These are phyloP conservation scores for Coemansia sp. DNA, from an alignment of 192 early-diverging fungal species.

Conservation along the genomic window DNA sequence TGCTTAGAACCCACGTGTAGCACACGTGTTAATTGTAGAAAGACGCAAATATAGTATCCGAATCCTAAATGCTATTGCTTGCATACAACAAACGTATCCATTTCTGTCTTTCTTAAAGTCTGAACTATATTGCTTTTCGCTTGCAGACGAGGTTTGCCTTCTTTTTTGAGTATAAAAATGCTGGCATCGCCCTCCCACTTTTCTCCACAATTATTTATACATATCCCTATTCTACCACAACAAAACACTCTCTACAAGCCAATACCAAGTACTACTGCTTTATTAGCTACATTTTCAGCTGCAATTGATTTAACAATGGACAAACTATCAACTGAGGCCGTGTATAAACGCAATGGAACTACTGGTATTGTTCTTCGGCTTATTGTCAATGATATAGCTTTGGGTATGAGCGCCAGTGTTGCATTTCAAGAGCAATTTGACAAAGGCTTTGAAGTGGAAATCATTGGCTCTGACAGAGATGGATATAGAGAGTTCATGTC, in stretches of 20 bases:
- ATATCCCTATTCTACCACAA: not conserved
- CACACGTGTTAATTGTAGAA: not conserved
- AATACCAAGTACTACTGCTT: too few relatives aligned
- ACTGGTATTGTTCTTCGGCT: not conserved
- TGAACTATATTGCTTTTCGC: not conserved
- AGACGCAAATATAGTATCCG: not conserved
- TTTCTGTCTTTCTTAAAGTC: not conserved
- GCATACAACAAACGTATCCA: not conserved
- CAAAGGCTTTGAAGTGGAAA: not conserved
- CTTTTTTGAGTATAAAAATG: not conserved
- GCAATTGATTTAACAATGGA: not conserved
- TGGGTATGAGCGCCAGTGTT: not conserved
- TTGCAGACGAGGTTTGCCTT: not conserved
- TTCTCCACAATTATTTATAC: not conserved
- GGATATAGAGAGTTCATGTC: not conserved
- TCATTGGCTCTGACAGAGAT: not conserved
- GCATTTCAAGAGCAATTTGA: not conserved
- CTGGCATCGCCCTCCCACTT: not conserved
- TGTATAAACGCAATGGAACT: not conserved
- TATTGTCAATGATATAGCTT: not conserved
- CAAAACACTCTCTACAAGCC: not conserved
- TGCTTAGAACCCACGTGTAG: not conserved
- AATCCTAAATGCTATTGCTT: not conserved
- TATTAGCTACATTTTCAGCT: not conserved
- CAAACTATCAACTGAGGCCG: not conserved